Evolutionary conservation across 805 yeast genomes (phyloP).

Genomic region (Cyberlindnera euphorbiae): DNA sequence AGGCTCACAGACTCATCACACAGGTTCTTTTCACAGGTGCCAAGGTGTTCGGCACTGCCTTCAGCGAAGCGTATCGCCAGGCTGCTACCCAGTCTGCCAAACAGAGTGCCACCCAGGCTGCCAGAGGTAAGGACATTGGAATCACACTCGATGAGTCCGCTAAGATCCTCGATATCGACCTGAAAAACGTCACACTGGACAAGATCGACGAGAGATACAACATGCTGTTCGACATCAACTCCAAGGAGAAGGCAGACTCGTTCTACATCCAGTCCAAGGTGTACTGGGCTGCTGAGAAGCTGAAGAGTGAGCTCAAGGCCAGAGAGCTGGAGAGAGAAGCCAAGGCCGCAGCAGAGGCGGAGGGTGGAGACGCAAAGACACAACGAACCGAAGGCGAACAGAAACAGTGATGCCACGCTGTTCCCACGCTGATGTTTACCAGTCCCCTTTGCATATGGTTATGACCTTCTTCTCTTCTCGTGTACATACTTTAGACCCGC

Average conservation of each 20-base stretch:
- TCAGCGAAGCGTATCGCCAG: constrained; percentile 94
- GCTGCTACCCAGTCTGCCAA: constrained; percentile 92
- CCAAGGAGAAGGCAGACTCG: constrained; percentile 94
- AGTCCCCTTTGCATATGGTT: constrained; percentile 1
- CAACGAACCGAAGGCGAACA: constrained; percentile 7
- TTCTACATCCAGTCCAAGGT: constrained; percentile 92
- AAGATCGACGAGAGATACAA: constrained; percentile 67
- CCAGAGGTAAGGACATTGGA: constrained; percentile 55
- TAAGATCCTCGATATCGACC: constrained; percentile 80
- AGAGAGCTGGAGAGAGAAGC: constrained; percentile 36
- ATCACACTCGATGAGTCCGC: constrained; percentile 85
- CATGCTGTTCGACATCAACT: constrained; percentile 80
- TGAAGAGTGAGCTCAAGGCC: constrained; percentile 70
- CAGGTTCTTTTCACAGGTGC: constrained; percentile 94
- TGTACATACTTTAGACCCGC: constrained; percentile 4
- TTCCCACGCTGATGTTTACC: not conserved
- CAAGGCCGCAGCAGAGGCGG: constrained; percentile 11
- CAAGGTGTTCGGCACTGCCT: constrained; percentile 92
- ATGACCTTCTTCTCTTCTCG: constrained; percentile 3
- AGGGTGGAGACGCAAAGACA: not conserved
- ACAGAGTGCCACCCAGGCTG: constrained; percentile 49
- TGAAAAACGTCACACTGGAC: constrained; percentile 48
- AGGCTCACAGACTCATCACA: constrained; percentile 89
- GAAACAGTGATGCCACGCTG: constrained; percentile 5
- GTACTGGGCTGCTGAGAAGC: constrained; percentile 88